Evolutionary conservation across 2,329 filamentous ascomycete species (phyloP), one percentile per base, ranked within the genome.

Genomic region (Ceratocystis papillata): DNA sequence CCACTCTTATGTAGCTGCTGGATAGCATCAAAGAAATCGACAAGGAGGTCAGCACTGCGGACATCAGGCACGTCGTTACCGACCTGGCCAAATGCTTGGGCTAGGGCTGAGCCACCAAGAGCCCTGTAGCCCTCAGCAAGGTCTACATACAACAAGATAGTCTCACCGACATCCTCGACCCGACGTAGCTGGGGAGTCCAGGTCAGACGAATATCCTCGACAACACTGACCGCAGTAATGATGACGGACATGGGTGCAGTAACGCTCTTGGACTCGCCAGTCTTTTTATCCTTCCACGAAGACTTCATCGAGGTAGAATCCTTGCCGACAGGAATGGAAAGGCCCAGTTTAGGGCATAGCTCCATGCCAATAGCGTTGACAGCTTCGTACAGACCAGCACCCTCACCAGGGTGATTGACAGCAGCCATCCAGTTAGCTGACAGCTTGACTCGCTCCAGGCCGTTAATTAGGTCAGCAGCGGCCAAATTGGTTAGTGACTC

Each of bases 291-390:
- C 73, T 85, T 88, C 94, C 94, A 97, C 66, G 90, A 90, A 72
- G 95, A 93, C 80, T 96, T 96, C 94, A 99, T 97, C 2, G 92
- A 96, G 76, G 95, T 96, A 0, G 93, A 97, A 75, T 99, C 94
- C 77, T 99, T 97, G 65, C 94, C 94, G 7, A 97, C 94, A 3
- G 94, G 94, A 68, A 99, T 97, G 67, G 88, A 90, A 68, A 99
- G 85, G 44, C 89, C 90, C n/a, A 97, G 81, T 71, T 88, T 81
- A 1, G 91, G 91, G 76, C 94, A 99, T 7, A 99, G 80, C 61
- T 96, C 88, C 84, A 96, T 87, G 62, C 92, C 92, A 67, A 96
- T 91, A 8, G 93, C 91, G 73, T 96, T 84, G 1, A 96, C 94
- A 37, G 92, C 94, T 75, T 96, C 90, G 72, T 96, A 97, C 41